Evolutionary conservation across 2,329 filamentous ascomycete genomes (phyloP).

Genomic region (Zymoseptoria crescenta): DNA sequence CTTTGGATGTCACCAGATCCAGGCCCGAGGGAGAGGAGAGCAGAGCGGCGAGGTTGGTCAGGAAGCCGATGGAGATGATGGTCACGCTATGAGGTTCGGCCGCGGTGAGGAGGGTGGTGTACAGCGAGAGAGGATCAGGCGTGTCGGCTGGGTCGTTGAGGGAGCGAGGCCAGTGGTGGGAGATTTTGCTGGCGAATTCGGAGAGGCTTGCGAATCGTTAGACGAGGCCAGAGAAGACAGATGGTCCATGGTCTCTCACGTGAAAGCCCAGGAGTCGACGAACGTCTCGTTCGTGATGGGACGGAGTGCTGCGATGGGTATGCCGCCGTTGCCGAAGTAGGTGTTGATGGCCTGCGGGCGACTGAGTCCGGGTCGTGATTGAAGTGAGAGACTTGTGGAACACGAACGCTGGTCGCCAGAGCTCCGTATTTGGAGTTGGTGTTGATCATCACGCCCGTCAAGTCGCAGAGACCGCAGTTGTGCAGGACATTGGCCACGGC

Average conservation of each 20-base stretch:
- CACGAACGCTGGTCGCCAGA: slow-evolving; percentile 12
- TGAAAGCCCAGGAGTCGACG: slow-evolving; percentile 6
- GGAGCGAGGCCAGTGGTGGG: slow-evolving; percentile 6
- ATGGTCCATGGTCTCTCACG: neutral
- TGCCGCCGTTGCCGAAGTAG: slow-evolving; percentile 11
- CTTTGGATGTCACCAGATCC: slow-evolving; percentile 39
- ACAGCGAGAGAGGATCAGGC: slow-evolving; percentile 9
- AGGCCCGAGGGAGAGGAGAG: slow-evolving; percentile 39
- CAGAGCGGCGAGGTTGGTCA: slow-evolving; percentile 36
- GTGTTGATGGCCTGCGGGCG: slow-evolving; percentile 8
- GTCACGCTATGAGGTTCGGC: slow-evolving; percentile 9
- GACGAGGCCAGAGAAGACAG: neutral
- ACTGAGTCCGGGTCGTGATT: too few relatives aligned
- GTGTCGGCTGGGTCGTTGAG: slow-evolving; percentile 5
- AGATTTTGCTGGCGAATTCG: slow-evolving; percentile 17
- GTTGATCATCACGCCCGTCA: slow-evolving; percentile 16
- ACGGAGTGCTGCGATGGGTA: slow-evolving; percentile 14
- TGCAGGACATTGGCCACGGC: slow-evolving; percentile 17
- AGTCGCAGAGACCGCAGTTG: slow-evolving; percentile 14
- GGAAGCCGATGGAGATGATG: slow-evolving; percentile 18
- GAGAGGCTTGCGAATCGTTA: slow-evolving; percentile 2
- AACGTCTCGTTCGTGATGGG: slow-evolving; percentile 17
- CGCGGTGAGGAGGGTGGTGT: slow-evolving; percentile 5
- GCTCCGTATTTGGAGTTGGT: slow-evolving; percentile 15
- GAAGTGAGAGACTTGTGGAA: neutral